Conservation (phyloP, 352 stramenopile species). For the Phytophthora quininea region DNA sequence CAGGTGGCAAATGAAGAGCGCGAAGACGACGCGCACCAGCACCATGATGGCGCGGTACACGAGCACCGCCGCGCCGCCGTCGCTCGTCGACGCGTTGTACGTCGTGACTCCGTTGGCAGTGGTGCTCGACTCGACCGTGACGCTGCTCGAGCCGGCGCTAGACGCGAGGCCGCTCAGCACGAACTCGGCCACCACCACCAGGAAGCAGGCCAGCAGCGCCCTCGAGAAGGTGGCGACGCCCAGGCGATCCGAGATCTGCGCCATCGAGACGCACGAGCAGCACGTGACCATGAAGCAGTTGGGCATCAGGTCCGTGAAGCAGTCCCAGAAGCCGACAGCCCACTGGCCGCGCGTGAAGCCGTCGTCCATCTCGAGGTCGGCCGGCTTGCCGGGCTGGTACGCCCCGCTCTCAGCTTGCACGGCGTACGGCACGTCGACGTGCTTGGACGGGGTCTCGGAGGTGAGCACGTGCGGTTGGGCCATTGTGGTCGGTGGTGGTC, state of each 20-base stretch:
- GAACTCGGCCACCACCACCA: constrained; percentile 25
- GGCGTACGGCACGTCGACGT: constrained; percentile 22
- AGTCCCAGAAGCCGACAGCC: constrained; percentile 45
- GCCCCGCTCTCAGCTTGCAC: constrained; percentile 7
- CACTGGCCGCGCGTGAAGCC: constrained; percentile 25
- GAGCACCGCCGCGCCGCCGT: constrained; percentile 7
- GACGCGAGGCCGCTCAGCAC: constrained; percentile 21
- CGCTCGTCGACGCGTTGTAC: constrained; percentile 25
- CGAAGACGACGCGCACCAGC: no score
- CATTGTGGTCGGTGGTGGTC: constrained; percentile 10
- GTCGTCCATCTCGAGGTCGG: constrained; percentile 27
- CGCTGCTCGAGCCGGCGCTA: constrained; percentile 14
- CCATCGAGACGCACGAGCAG: constrained; percentile 52
- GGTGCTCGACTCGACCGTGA: constrained; percentile 21
- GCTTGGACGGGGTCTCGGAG: constrained; percentile 21
- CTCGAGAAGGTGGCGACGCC: constrained; percentile 42
- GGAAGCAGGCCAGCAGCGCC: constrained; percentile 29
- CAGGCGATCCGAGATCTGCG: constrained; percentile 46
- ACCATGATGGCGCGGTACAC: constrained; percentile 26
- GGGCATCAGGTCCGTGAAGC: constrained; percentile 46
- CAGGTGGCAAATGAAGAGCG: no score
- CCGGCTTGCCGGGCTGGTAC: constrained; percentile 6
- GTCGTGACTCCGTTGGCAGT: constrained; percentile 9
- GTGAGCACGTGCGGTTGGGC: constrained; percentile 14
- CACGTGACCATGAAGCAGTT: constrained; percentile 53